A percentile compares a stretch with the other conserved stretches of the same genome.
Conservation (phyloP, 1,139 yeast species). For the Wickerhamomyces sp. region DNA sequence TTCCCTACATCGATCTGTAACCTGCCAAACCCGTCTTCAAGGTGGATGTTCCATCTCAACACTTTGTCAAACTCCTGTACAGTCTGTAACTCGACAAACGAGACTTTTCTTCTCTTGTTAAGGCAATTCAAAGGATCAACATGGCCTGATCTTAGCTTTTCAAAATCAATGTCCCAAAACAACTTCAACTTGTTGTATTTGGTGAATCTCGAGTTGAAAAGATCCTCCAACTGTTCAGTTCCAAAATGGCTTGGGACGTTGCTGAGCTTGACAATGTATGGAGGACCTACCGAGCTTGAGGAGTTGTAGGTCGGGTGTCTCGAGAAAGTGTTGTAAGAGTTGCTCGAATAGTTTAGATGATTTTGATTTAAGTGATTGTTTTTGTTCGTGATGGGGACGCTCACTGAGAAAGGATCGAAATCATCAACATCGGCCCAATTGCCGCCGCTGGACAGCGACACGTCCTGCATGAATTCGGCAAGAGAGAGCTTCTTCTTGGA, state of each 20-base stretch:
- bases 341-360: slow-evolving; percentile 18
- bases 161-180: slow-evolving; percentile 34
- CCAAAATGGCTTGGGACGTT: slow-evolving; percentile 40
- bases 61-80: slow-evolving; percentile 42
- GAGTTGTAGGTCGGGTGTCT: slow-evolving; percentile 7
- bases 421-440: slow-evolving; percentile 62
- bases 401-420: slow-evolving; percentile 50
- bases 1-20: slow-evolving; percentile 43
- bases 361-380: slow-evolving; percentile 17
- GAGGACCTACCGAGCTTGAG: slow-evolving; percentile 31
- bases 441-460: slow-evolving; percentile 33
- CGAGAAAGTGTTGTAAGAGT: slow-evolving; percentile 15
- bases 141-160: slow-evolving; percentile 23
- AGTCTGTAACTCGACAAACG: slow-evolving; percentile 53
- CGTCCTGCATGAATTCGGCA: slow-evolving; percentile 48
- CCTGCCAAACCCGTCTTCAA: slow-evolving; percentile 29
- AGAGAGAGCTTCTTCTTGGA: slow-evolving; percentile 43
- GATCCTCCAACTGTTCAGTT: slow-evolving; percentile 28
- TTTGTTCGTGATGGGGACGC: slow-evolving; percentile 34
- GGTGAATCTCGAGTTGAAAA: slow-evolving; percentile 32
- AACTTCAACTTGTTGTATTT: slow-evolving; percentile 31
- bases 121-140: slow-evolving; percentile 26
- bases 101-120: slow-evolving; percentile 40
- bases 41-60: slow-evolving; percentile 19
- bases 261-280: slow-evolving; percentile 51